These are phyloP conservation scores for Colletotrichum sp. DNA, from an alignment of 2,329 filamentous ascomycete genomes.

Conservation along the genomic window DNA sequence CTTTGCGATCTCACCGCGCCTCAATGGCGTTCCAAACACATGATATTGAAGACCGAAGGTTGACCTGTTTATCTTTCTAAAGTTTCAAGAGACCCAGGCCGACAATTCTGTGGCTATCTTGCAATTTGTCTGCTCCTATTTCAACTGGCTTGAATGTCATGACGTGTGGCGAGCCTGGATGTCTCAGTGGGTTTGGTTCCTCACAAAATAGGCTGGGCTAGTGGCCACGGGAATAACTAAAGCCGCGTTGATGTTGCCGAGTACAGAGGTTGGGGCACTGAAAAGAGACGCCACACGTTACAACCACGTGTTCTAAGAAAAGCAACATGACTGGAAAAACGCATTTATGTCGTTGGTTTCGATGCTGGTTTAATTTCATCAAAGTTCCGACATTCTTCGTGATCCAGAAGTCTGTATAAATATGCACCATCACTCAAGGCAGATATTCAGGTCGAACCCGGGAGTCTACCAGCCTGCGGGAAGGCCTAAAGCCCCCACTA, in stretches of 20 bases:
- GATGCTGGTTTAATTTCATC: background rate
- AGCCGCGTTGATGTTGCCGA: background rate
- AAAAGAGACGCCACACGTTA: background rate
- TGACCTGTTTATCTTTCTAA: background rate
- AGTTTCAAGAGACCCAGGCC: background rate
- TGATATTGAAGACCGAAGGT: background rate
- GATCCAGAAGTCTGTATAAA: background rate
- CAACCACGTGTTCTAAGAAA: background rate
- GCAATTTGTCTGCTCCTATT: background rate
- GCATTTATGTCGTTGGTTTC: background rate
- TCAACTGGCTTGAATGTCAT: background rate
- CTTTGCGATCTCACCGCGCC: background rate
- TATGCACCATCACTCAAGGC: background rate
- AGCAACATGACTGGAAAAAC: background rate
- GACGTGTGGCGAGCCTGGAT: background rate
- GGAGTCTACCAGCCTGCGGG: background rate
- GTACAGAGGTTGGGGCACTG: background rate
- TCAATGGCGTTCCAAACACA: rapidly evolving
- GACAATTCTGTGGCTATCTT: background rate
- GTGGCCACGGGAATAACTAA: background rate
- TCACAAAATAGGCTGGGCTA: background rate
- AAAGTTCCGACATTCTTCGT: background rate
- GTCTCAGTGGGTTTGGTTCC: background rate
- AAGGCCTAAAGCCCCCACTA: background rate
- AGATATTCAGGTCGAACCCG: background rate